Conservation (phyloP, 345 rosid genomes). For the Psidium guajava region DNA sequence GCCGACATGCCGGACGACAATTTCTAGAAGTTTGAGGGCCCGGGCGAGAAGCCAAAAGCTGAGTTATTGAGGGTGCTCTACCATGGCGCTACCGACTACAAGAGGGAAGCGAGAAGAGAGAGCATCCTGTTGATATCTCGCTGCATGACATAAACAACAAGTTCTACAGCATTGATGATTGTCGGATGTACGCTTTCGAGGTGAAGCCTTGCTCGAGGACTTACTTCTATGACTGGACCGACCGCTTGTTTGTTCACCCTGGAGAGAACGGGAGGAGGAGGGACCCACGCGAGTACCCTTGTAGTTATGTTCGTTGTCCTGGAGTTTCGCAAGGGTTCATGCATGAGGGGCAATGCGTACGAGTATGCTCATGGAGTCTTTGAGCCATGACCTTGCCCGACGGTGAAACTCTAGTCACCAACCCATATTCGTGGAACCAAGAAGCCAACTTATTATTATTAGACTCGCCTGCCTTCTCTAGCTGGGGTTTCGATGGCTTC, state of each 20-base stretch:
- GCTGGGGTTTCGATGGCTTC: too few relatives aligned
- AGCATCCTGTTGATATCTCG: conserved; percentile 67
- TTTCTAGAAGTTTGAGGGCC: too few relatives aligned
- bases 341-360: conserved; percentile 78
- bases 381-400: conserved; percentile 98
- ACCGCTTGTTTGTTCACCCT: conserved; percentile 94
- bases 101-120: conserved; percentile 48
- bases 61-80: too few relatives aligned
- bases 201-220: conserved; percentile 98
- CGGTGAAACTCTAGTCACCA: too few relatives aligned
- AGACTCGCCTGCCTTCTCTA: too few relatives aligned
- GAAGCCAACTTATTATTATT: too few relatives aligned
- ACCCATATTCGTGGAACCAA: too few relatives aligned
- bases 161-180: conserved; percentile 73
- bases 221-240: conserved; percentile 96
- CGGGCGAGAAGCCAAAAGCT: too few relatives aligned
- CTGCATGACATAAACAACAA: conserved; percentile 86
- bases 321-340: conserved; percentile 80
- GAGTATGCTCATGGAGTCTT: conserved; percentile 97
- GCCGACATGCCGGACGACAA: too few relatives aligned
- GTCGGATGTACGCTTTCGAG: conserved; percentile 84
- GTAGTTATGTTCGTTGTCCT: conserved; percentile 92
- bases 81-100: neutral
- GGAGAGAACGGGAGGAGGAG: conserved; percentile 98
- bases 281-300: conserved; percentile 87